Evolutionary conservation across 2,329 filamentous ascomycete species (phyloP), one percentile per base, ranked within the genome.

Genomic region (Mycogone perniciosa): DNA sequence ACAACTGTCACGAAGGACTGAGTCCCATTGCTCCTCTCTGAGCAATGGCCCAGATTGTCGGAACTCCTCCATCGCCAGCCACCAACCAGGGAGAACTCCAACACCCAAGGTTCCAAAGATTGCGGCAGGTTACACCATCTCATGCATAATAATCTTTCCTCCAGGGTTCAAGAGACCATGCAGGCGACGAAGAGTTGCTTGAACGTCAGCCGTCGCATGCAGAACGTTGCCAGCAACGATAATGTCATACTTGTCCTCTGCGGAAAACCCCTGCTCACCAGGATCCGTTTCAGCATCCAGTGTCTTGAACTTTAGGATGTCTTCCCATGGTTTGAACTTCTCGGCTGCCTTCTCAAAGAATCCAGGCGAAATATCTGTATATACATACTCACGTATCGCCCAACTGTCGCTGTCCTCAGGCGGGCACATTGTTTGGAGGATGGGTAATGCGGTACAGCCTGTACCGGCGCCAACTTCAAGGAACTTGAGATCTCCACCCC

Each of bases 401-500:
- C 44, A 31, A 4, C 38, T 43, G 31, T 10, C 59, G 38, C 50
- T 31, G 6, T 46, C 51, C 45, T 62, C 62, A 6, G 59, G 57
- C 6, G 50, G 54, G 9, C 56, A 44, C 31, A 66, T 50, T 2
- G 54, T 40, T 0, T 46, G 51, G 0, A 70, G n/a, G 26, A 67
- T 49, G 4, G 59, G 58, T 3, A 43, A 41, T 1, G 68, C 71
- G 45, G 66, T 62, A 5, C 64, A 62, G 4, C 70, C 68, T 1
- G 66, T 73, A 0, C 69, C 69, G 11, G 66, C 68, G 9, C 70
- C 71, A 26, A 74, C 60, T 48, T 74, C 71, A 1, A 74, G 59
- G 31, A 73, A 64, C 1, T 64, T 59, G 7, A 70, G 56, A 2
- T 52, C 56, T 0, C 70, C 66, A 27, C 63, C 65, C 44, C 69